Percentiles rank a stretch among this genome's conserved stretches.
Evolutionary conservation across 441 rosid species (phyloP).

Genomic region (Euphorbia corollata): DNA sequence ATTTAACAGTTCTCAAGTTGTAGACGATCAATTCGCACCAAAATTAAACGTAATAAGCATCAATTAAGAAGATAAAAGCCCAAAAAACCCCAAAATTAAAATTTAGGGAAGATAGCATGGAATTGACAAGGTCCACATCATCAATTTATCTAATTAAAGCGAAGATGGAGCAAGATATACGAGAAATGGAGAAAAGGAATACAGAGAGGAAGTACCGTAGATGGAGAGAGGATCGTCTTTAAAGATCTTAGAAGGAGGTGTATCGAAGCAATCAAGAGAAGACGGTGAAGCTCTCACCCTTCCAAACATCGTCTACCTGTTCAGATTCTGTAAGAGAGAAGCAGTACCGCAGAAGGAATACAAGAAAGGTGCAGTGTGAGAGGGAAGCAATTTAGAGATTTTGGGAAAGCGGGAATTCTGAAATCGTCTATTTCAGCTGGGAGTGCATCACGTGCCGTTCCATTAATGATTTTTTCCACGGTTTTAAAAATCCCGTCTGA

Average conservation of each 20-base stretch:
- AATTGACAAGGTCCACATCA: not conserved
- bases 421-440: not conserved
- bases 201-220: conserved; percentile 39
- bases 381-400: not conserved
- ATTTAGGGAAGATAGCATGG: not conserved
- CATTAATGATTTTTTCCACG: too few relatives aligned
- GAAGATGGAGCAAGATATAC: not conserved
- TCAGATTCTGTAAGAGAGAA: not conserved
- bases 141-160: not conserved
- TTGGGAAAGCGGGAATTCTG: conserved; percentile 24
- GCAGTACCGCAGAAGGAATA: too few relatives aligned
- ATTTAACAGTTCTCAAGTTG: not conserved
- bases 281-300: conserved; percentile 65
- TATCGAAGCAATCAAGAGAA: conserved; percentile 46
- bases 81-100: not conserved
- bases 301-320: conserved; percentile 43
- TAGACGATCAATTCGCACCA: not conserved
- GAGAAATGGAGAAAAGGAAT: not conserved
- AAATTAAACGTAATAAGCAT: not conserved
- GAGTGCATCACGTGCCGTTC: too few relatives aligned
- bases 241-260: conserved; percentile 57
- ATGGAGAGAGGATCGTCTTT: conserved; percentile 78
- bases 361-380: too few relatives aligned
- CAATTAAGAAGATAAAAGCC: too few relatives aligned
- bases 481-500: too few relatives aligned